phyloP scores from a whole-genome alignment of 2,329 filamentous ascomycete species.

The Metarhizium anisopliae region DNA sequence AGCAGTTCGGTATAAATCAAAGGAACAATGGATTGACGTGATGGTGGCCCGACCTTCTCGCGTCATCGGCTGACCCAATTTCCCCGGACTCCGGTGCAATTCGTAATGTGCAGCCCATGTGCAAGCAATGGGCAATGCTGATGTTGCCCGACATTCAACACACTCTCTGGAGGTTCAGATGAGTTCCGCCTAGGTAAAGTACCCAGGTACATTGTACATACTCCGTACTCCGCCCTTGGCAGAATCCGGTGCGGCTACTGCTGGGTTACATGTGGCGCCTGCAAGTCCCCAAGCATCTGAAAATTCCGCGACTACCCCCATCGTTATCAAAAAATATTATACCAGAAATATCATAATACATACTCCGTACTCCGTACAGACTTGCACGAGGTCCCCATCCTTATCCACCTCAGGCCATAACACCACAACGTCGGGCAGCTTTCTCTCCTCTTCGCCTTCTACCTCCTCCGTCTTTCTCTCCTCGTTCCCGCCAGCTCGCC shows the following conservation, averaged over 20 bases:
- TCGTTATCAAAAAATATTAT: conserved; percentile 4
- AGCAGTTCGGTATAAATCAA: too few species aligned
- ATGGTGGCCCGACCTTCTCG: too few species aligned
- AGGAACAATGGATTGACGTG: too few species aligned
- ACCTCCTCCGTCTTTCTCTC: not conserved
- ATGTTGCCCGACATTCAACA: too few species aligned
- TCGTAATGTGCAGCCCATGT: too few species aligned
- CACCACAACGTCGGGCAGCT: not conserved
- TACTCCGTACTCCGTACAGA: not conserved
- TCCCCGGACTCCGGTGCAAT: too few species aligned
- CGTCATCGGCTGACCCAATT: too few species aligned
- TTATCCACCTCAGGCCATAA: not conserved
- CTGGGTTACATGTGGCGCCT: not conserved
- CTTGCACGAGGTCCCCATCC: not conserved
- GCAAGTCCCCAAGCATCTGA: conserved; percentile 1
- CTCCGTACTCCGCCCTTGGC: too few species aligned
- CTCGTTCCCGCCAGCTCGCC: not conserved
- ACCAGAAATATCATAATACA: not conserved
- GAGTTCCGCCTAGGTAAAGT: too few species aligned
- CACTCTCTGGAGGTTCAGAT: too few species aligned
- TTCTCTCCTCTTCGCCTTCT: not conserved
- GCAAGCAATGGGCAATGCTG: too few species aligned
- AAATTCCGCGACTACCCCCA: conserved; percentile 1
- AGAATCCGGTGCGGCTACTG: not conserved
- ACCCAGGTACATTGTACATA: too few species aligned